Evolutionary conservation across 106 monocot genomes (phyloP), one percentile per base, ranked within the genome.

Genomic region (Agapanthus africanus): DNA sequence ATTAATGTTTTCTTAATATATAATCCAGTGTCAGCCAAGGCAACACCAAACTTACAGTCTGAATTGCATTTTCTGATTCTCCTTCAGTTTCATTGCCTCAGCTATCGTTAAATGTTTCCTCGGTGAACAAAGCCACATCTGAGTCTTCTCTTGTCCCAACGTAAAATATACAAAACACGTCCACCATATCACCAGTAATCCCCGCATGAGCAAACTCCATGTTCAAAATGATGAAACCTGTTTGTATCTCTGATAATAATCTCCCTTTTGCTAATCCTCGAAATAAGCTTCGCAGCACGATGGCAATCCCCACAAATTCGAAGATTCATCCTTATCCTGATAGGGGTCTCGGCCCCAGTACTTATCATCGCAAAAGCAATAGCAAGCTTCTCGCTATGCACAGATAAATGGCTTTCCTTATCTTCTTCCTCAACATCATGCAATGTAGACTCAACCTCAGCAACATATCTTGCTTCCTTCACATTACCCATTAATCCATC

Each of bases 381-480:
- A 7, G 87, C 91, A 25, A 92, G 76, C 76, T 92, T 92, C 68
- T 92, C 88, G 40, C 87, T 85, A 65, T 92, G 91, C 10, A 81
- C 80, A 16, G 78, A 70, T 22, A 92, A 84, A 65, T 92, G 91
- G 13, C 82, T 74, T 46, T 79, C 91, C 68, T 87, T 92, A 71
- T 92, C 91, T 64, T 92, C 91, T 63, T 90, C 90, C 73, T 92
- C 91, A 21, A 92, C 80, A 75, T 88, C 91, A 70, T 93, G 92
- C 15, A 93, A 76, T 41, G 92, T 83, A 66, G 79, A 37, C 46
- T 83, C 83, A 9, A 59, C 78, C 25, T 80, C 83, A 7, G 85
- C 72, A 28, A 51, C 70, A 70, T 85, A 93, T 27, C 93, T 88
- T 2, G 70, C 66, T 52, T 88, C 88, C 72, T 79, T 93, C 71